These are phyloP conservation scores for Pseudogymnoascus sp. DNA, from an alignment of 2,329 filamentous ascomycete genomes.

Conservation along the genomic window DNA sequence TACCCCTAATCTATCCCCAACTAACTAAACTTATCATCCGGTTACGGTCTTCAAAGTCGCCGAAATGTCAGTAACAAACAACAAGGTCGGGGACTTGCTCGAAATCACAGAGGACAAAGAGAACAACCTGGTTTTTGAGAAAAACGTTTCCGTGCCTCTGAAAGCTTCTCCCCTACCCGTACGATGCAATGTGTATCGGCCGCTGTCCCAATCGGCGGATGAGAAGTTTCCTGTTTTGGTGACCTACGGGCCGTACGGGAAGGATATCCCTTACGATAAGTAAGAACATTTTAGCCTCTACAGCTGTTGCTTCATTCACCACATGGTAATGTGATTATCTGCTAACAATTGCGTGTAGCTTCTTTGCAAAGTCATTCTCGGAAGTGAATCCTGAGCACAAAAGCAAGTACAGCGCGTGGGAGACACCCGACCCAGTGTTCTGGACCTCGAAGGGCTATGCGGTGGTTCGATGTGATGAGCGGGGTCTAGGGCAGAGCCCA, in stretches of 20 bases:
- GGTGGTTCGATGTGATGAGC: slow-evolving; percentile 39
- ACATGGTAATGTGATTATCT: neutral
- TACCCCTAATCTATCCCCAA: neutral
- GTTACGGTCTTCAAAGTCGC: neutral
- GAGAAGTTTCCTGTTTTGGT: slow-evolving; percentile 49
- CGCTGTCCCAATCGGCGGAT: slow-evolving; percentile 30
- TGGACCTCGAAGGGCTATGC: slow-evolving; percentile 35
- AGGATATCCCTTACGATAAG: slow-evolving; percentile 57
- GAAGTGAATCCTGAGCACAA: slow-evolving; percentile 35
- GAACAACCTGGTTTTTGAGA: slow-evolving; percentile 32
- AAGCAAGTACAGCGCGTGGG: slow-evolving; percentile 35
- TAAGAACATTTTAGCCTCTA: slow-evolving; percentile 18
- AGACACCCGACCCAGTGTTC: slow-evolving; percentile 35
- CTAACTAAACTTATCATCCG: neutral
- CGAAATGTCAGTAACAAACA: neutral
- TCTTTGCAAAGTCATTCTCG: slow-evolving; percentile 40
- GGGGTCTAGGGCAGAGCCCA: slow-evolving; percentile 42
- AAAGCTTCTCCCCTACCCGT: slow-evolving; percentile 34
- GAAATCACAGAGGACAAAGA: slow-evolving; percentile 16
- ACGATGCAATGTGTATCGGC: slow-evolving; percentile 42
- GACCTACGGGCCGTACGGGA: slow-evolving; percentile 67
- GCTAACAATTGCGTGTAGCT: slow-evolving; percentile 25
- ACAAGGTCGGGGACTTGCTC: slow-evolving; percentile 12
- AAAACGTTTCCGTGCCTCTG: slow-evolving; percentile 39
- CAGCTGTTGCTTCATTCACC: neutral